Percentiles rank a stretch among this genome's conserved stretches.
phyloP scores from a whole-genome alignment of 2,329 filamentous ascomycete genomes.

The Endocalyx cinctus region DNA sequence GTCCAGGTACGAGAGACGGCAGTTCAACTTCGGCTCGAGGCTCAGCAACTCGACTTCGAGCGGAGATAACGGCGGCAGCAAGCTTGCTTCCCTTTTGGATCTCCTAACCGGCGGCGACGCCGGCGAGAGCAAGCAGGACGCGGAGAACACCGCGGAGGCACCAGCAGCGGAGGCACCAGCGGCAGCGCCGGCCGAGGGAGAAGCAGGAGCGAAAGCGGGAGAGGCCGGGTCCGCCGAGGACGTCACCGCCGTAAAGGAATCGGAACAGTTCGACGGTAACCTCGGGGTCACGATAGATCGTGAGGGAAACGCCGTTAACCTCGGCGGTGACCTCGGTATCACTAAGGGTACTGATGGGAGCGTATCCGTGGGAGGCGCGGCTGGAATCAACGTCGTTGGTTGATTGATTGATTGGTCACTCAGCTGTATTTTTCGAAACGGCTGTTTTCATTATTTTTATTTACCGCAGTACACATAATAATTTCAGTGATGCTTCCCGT shows the following conservation, averaged over 20 bases:
- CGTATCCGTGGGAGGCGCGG: slow-evolving; percentile 15
- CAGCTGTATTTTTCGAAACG: too few species aligned
- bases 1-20: slow-evolving; percentile 2
- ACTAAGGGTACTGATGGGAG: slow-evolving; percentile 17
- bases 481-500: too few species aligned
- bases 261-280: slow-evolving; percentile 15
- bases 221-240: slow-evolving; percentile 6
- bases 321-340: slow-evolving; percentile 16
- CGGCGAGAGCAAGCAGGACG: not conserved
- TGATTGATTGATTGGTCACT: not conserved
- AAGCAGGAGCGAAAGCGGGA: slow-evolving; percentile 1
- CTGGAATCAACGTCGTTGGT: slow-evolving; percentile 15
- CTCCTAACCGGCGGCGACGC: not conserved
- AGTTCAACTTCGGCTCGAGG: slow-evolving; percentile 2
- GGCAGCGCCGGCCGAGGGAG: not conserved
- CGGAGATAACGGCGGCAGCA: slow-evolving; percentile 2
- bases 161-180: not conserved
- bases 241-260: slow-evolving; percentile 9
- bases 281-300: slow-evolving; percentile 12
- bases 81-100: slow-evolving; percentile 1
- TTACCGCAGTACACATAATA: too few species aligned
- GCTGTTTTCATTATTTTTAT: too few species aligned
- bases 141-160: not conserved
- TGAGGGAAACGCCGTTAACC: slow-evolving; percentile 10
- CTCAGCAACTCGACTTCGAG: slow-evolving; percentile 4